Evolutionary conservation across 768 basidiomycete genomes (phyloP).

Genomic region (Xanthoconium stramineum): DNA sequence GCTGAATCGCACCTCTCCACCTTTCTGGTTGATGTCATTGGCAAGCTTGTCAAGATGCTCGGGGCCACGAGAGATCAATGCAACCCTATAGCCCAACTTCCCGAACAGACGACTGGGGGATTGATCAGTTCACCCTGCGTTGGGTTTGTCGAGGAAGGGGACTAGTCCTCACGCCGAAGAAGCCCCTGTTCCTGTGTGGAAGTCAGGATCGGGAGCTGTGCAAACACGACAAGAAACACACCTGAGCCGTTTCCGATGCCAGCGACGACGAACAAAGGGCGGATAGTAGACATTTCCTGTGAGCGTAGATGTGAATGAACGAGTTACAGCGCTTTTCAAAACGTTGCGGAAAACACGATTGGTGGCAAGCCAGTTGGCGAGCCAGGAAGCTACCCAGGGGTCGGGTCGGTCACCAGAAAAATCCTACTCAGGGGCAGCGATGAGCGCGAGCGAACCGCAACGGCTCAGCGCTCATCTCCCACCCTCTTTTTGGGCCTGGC

Average conservation of each 20-base stretch:
- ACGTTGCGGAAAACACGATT: too few species aligned
- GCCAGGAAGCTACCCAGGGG: too few species aligned
- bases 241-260: conserved; percentile 47
- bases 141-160: neutral
- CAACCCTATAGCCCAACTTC: conserved; percentile 62
- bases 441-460: too few species aligned
- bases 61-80: conserved; percentile 58
- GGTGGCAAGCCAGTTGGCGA: too few species aligned
- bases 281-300: conserved; percentile 31
- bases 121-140: neutral
- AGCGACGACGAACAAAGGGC: conserved; percentile 56
- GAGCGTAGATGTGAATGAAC: neutral
- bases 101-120: conserved; percentile 52
- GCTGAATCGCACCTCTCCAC: conserved; percentile 50
- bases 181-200: conserved; percentile 50
- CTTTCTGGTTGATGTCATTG: conserved; percentile 49
- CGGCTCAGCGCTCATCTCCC: too few species aligned
- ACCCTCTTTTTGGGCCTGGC: too few species aligned
- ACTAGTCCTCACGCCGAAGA: conserved; percentile 48
- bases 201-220: neutral
- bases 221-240: conserved; percentile 4
- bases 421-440: too few species aligned
- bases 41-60: conserved; percentile 52
- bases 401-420: too few species aligned
- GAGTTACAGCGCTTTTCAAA: too few species aligned